These are phyloP conservation scores for Boletus rubescentipes DNA, from an alignment of 768 basidiomycete species.

Conservation along the genomic window DNA sequence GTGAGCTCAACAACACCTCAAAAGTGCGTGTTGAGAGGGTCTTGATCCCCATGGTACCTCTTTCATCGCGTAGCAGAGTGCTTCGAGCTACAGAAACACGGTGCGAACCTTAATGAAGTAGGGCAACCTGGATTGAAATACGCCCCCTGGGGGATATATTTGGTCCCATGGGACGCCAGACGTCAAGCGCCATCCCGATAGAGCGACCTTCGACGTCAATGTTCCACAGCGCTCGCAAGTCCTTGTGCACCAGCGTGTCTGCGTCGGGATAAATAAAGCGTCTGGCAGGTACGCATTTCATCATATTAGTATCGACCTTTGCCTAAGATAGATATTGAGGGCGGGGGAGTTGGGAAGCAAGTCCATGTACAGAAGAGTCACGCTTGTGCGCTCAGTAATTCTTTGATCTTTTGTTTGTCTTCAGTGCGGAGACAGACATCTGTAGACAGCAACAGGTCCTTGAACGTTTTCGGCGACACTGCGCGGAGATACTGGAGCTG, in stretches of 20 bases:
- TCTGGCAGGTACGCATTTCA: too few relatives aligned
- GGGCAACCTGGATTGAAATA: background rate
- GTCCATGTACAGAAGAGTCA: background rate
- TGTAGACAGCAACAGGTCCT: background rate
- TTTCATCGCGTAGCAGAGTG: background rate
- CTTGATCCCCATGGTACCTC: background rate
- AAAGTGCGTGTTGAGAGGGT: background rate
- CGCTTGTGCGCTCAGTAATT: background rate
- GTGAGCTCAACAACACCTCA: background rate
- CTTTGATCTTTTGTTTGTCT: background rate
- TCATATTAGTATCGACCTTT: too few relatives aligned
- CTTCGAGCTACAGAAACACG: background rate
- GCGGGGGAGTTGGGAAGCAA: background rate
- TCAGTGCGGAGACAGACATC: background rate
- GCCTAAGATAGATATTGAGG: too few relatives aligned
- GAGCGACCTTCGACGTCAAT: background rate
- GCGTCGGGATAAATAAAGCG: background rate
- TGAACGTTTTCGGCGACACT: background rate
- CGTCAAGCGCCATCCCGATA: background rate
- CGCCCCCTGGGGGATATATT: background rate
- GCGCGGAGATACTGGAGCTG: too few relatives aligned
- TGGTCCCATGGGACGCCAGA: background rate
- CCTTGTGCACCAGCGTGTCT: background rate
- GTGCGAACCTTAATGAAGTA: background rate
- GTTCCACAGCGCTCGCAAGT: background rate